phyloP scores from a whole-genome alignment of 129 eudicot genomes.

The Lactuca saligna region DNA sequence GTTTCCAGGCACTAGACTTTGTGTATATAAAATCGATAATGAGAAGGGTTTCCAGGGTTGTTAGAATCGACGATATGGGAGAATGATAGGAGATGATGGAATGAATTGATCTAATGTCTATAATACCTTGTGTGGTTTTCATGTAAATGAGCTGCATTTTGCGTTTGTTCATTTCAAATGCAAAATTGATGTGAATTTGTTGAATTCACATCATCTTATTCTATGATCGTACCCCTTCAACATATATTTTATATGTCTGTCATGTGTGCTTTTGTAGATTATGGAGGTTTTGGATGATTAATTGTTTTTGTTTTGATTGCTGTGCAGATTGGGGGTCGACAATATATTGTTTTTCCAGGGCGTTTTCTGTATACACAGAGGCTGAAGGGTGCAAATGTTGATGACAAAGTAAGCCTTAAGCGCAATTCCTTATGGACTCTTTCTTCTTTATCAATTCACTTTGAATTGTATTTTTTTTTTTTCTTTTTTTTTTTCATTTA shows the following conservation, averaged over 20 bases:
- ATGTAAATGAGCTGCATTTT: conserved; percentile 3
- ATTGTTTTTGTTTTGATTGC: neutral
- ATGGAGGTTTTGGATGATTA: conserved; percentile 1
- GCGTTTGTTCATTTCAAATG: neutral
- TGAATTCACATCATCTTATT: neutral
- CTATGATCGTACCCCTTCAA: too few species aligned
- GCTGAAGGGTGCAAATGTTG: conserved; percentile 81
- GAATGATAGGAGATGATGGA: too few species aligned
- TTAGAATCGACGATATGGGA: too few species aligned
- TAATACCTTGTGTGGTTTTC: neutral
- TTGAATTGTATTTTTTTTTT: neutral
- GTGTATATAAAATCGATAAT: too few species aligned
- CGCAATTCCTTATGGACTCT: neutral
- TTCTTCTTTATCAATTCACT: conserved; percentile 17
- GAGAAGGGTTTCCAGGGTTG: too few species aligned
- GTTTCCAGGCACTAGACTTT: too few species aligned
- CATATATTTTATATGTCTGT: too few species aligned
- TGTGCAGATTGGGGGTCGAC: conserved; percentile 77
- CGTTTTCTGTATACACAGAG: conserved; percentile 78
- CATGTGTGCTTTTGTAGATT: too few species aligned
- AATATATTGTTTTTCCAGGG: conserved; percentile 89
- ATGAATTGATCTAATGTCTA: too few species aligned
- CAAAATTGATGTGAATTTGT: neutral
- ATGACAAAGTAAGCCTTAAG: conserved; percentile 66
- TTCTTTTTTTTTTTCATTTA: neutral